Evolutionary conservation across 1,284 basidiomycete species (phyloP).

Genomic region (Trichosporon faecale): DNA sequence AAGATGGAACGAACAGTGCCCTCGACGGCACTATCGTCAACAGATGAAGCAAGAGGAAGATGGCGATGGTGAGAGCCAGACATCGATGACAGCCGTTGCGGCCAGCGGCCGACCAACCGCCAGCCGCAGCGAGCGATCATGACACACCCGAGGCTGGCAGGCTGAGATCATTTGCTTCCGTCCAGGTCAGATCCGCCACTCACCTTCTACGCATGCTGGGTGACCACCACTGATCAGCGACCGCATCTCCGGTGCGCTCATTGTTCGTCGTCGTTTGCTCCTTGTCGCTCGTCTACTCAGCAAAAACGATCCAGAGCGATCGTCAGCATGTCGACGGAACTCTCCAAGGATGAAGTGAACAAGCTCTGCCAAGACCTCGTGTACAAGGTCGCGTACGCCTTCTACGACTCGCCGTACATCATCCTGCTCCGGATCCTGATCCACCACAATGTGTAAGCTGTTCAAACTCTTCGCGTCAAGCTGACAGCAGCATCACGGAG

Average conservation of each 20-base stretch:
- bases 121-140: background rate
- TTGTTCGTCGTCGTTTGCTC: background rate
- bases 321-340: constrained; percentile 16
- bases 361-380: constrained; percentile 59
- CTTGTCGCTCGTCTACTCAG: background rate
- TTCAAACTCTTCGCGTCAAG: background rate
- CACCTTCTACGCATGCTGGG: background rate
- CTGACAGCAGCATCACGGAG: constrained; percentile 33
- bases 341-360: constrained; percentile 39
- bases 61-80: background rate
- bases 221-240: background rate
- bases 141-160: background rate
- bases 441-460: constrained; percentile 73
- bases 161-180: background rate
- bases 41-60: background rate
- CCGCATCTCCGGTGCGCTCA: background rate
- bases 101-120: background rate
- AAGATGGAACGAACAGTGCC: constrained; percentile 9
- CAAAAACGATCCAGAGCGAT: background rate
- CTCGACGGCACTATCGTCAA: background rate
- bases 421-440: constrained; percentile 91
- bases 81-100: background rate
- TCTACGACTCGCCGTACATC: constrained; percentile 89
- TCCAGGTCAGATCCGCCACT: background rate
- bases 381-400: constrained; percentile 86